A percentile compares a stretch with the other conserved stretches of the same genome.
Evolutionary conservation across 2,329 filamentous ascomycete species (phyloP).

Genomic region (Fusarium nelsonii): DNA sequence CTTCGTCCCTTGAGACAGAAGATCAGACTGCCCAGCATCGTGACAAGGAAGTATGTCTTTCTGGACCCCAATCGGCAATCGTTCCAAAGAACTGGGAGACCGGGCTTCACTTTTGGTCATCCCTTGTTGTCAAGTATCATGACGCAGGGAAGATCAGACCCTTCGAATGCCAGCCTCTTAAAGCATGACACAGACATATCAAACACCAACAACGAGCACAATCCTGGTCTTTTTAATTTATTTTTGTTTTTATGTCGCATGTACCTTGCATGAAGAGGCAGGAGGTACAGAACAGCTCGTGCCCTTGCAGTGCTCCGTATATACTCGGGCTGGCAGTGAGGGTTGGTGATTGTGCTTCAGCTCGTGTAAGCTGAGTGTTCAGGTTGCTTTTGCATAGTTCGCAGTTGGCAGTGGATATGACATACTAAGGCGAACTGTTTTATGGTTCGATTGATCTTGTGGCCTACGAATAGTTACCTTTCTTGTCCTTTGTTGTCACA

Average conservation of each 20-base stretch:
- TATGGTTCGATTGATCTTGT: not conserved
- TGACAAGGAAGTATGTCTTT: not conserved
- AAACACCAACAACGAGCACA: not conserved
- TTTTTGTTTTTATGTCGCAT: conserved; percentile 5
- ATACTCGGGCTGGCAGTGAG: conserved; percentile 3
- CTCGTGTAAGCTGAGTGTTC: conserved; percentile 10
- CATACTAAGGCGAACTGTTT: not conserved
- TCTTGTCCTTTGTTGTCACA: not conserved
- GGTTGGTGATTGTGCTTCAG: conserved; percentile 14
- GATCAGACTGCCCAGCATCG: not conserved
- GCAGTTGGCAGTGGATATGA: not conserved
- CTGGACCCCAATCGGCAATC: conserved; percentile 19
- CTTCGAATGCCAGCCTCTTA: conserved; percentile 28
- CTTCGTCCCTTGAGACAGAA: not conserved
- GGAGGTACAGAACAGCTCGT: conserved; percentile 15
- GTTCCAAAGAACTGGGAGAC: conserved; percentile 13
- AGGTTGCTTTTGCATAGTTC: conserved; percentile 5
- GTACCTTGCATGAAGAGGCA: conserved; percentile 39
- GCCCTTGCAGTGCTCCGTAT: conserved; percentile 14
- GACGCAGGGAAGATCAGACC: conserved; percentile 14
- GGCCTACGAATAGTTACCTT: no score
- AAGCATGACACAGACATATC: conserved; percentile 10
- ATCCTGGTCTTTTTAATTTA: conserved; percentile 10
- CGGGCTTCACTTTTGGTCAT: not conserved
- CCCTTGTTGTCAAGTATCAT: conserved; percentile 7